Evolutionary conservation across 495 filamentous ascomycete genomes (phyloP), one percentile per base, ranked within the genome.

Genomic region (Sporormia fimetaria): DNA sequence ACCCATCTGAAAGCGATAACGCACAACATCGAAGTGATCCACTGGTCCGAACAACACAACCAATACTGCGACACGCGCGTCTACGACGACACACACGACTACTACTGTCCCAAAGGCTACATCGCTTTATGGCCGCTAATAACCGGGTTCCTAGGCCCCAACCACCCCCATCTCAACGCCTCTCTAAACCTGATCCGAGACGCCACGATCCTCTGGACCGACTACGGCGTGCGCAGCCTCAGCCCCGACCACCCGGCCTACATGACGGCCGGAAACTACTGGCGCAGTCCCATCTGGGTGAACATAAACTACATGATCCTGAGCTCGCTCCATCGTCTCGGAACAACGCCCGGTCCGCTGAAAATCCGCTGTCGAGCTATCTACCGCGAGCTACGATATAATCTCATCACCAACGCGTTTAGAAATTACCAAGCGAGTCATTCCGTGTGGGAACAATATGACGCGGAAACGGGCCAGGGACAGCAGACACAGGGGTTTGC

Each of bases 371-470:
- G 87, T n/a, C 63, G 64, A 11, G 67, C 71, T 21, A 70, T 94
- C 35, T 95, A 94, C 60, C 72, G 64, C 18, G 62, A 71, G 2
- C 71, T 98, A 18, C 75, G 90, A 21, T 70, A 70, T 50, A 95
- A 93, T 53, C 61, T 98, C 30, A 83, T 96, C 21, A 70, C 85
- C 32, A 95, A 84, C 20, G 81, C 96, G 27, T 94, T 79, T 66
- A 65, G 72, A 15, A 72, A 75, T 54, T 98, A 88, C 88, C 67
- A 78, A 56, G 69, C 78, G 44, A 98, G 92, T 0, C 85, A 87
- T 12, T 96, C 94, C 61, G 90, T 87, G 6, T 98, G 90, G 90
- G 90, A 98, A 59, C 92, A 98, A 63, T 98, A 95, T 62, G 83
- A 94, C 59, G 80, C 86, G 0, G 81, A 90, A 41, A 92, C 80